Evolutionary conservation across 2,329 filamentous ascomycete genomes (phyloP).

Genomic region (Zopfia rhizophila): DNA sequence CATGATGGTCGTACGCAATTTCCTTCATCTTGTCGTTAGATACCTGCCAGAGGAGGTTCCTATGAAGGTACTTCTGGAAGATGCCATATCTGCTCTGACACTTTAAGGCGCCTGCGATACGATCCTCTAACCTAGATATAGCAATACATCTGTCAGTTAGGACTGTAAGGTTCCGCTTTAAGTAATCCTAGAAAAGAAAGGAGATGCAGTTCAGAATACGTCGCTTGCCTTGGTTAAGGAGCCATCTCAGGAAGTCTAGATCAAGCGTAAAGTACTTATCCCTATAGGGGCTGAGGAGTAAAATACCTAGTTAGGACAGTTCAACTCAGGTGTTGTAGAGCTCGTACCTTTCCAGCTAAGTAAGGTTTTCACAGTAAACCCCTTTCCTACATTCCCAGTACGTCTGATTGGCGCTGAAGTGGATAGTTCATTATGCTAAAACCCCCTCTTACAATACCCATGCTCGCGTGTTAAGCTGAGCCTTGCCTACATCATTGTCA

Average conservation of each 20-base stretch:
- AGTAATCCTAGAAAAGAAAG: slow-evolving; percentile 8
- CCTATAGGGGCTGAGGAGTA: neutral
- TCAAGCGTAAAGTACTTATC: too few relatives aligned
- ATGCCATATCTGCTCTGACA: slow-evolving; percentile 10
- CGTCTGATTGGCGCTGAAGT: too few relatives aligned
- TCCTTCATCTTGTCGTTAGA: slow-evolving; percentile 1
- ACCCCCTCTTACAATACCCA: neutral
- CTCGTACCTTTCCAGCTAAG: too few relatives aligned
- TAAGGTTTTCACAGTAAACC: too few relatives aligned
- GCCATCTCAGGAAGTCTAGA: too few relatives aligned
- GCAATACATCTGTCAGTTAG: slow-evolving; percentile 6
- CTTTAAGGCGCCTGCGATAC: slow-evolving; percentile 1
- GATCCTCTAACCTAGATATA: slow-evolving; percentile 8
- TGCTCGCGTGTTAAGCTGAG: too few relatives aligned
- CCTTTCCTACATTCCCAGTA: too few relatives aligned
- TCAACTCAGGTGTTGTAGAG: neutral
- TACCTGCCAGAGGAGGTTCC: slow-evolving; percentile 14
- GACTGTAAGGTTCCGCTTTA: slow-evolving; percentile 4
- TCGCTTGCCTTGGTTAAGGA: too few relatives aligned
- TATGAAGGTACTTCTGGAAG: slow-evolving; percentile 12
- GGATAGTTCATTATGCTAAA: neutral
- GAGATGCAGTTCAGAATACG: too few relatives aligned
- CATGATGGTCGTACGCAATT: slow-evolving; percentile 3
- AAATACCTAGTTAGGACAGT: slow-evolving; percentile 1
- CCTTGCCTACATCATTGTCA: too few relatives aligned